Base-by-base conservation (phyloP, 2,329 filamentous ascomycete genomes). In the Fusarium sp. region DNA sequence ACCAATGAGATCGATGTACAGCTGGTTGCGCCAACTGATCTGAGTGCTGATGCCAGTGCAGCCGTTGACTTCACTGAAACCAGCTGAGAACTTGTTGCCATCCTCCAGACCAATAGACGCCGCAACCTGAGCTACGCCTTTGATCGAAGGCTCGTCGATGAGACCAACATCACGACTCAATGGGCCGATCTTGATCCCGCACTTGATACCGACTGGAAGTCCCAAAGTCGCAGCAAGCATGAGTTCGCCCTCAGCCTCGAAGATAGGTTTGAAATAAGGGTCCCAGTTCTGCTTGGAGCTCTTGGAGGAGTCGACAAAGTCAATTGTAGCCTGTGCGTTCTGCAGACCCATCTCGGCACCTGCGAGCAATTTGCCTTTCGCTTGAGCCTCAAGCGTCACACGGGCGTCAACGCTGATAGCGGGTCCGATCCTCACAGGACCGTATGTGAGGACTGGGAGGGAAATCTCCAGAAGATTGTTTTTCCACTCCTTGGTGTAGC, bases 311-410 rank as follows among this genome's bases (percentile, higher is more conserved):
- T 78, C 66, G 29, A 78, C 69, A 29, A 80, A 66, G 65, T 80
- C 75, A 29, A 80, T 67, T 12, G 70, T 58, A 9, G 74, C 71
- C 12, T 65, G 61, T 2, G 78, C 77, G 31, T 78, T 72, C 46
- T 76, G 62, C 10, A 81, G 42, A 10, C 78, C 78, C 73, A 80
- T 77, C 60, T 80, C 78, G 7, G 75, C 80, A 9, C 80, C 79
- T 11, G 76, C 79, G 20, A 81, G 73, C 6, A 81, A 58, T 27
- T 67, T 64, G 17, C 80, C 79, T 16, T 71, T 64, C 10, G 77
- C 76, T 2, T 67, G 67, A 5, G 76, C 77, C 11, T 76, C 71
- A 31, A 81, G 36, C 11, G 16, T 58, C n/a, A 58, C 56, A 22
- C 20, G 56, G 11, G 56, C 20, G 6, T 36, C 56, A 9, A 58